These are phyloP conservation scores for Colletotrichum viniferum DNA, from an alignment of 2,329 filamentous ascomycete species.

Conservation along the genomic window DNA sequence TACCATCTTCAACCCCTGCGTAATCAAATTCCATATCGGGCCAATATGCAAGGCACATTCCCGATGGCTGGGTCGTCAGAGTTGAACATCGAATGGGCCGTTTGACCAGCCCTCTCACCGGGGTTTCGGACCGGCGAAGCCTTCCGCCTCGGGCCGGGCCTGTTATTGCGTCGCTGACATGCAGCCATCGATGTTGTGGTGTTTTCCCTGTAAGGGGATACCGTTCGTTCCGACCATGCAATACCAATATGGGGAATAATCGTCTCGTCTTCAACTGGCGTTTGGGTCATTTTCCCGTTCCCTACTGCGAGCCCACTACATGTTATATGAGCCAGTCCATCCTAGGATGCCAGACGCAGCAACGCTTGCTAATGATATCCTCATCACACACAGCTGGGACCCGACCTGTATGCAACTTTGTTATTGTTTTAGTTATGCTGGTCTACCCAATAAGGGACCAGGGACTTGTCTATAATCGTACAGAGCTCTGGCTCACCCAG, in stretches of 20 bases:
- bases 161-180: too few relatives aligned
- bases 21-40: not conserved
- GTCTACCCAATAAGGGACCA: not conserved
- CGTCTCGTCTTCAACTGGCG: too few relatives aligned
- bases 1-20: not conserved
- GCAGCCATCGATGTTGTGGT: too few relatives aligned
- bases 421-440: not conserved
- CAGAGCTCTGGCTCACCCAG: not conserved
- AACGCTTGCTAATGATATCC: not conserved
- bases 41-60: not conserved
- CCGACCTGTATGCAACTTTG: not conserved
- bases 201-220: too few relatives aligned
- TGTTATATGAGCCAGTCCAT: not conserved
- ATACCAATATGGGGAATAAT: too few relatives aligned
- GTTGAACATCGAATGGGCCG: not conserved
- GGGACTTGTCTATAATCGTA: constrained; percentile 9
- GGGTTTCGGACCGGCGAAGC: not conserved
- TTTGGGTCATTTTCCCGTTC: too few relatives aligned
- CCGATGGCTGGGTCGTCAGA: not conserved
- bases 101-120: not conserved
- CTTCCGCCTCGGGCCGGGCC: not conserved
- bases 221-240: too few relatives aligned
- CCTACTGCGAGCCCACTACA: not conserved
- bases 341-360: not conserved
- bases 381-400: not conserved